Evolutionary conservation across 2,329 filamentous ascomycete genomes (phyloP).

Genomic region (Fulvia fulva): DNA sequence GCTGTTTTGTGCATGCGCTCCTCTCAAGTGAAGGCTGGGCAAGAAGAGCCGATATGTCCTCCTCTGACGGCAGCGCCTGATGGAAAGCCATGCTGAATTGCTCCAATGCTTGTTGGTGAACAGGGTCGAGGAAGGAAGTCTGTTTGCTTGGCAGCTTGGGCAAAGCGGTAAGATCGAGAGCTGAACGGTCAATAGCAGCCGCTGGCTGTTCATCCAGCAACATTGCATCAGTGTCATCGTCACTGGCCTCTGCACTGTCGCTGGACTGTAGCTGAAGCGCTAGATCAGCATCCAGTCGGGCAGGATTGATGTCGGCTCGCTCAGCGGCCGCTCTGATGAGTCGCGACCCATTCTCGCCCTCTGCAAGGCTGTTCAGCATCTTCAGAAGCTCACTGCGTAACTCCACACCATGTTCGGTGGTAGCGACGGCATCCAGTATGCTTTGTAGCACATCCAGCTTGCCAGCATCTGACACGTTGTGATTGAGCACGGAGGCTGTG

Average conservation of each 20-base stretch:
- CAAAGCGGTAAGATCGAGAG: constrained; percentile 10
- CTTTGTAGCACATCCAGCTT: constrained; percentile 11
- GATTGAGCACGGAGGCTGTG: not conserved
- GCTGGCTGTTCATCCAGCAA: constrained; percentile 4
- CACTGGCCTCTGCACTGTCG: not conserved
- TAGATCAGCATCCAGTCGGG: constrained; percentile 12
- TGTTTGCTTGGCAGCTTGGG: constrained; percentile 13
- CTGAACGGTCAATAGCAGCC: not conserved
- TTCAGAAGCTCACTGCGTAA: constrained; percentile 8
- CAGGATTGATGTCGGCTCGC: constrained; percentile 5
- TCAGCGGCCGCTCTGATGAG: constrained; percentile 10
- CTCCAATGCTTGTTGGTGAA: constrained; percentile 10
- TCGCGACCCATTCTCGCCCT: constrained; percentile 3
- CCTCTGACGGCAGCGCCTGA: constrained; percentile 13
- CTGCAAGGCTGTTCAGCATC: constrained; percentile 2
- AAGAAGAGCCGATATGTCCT: constrained; percentile 13
- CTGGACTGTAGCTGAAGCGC: constrained; percentile 11
- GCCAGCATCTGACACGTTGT: constrained; percentile 5
- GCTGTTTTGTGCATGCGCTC: constrained; percentile 10
- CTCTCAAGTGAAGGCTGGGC: constrained; percentile 15
- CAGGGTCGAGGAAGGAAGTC: constrained; percentile 17
- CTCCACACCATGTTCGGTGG: not conserved
- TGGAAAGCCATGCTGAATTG: constrained; percentile 14
- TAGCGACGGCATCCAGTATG: constrained; percentile 6
- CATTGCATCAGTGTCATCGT: constrained; percentile 10